Base-by-base conservation (phyloP, 2,329 filamentous ascomycete species). In the Pseudogymnoascus sp. region DNA sequence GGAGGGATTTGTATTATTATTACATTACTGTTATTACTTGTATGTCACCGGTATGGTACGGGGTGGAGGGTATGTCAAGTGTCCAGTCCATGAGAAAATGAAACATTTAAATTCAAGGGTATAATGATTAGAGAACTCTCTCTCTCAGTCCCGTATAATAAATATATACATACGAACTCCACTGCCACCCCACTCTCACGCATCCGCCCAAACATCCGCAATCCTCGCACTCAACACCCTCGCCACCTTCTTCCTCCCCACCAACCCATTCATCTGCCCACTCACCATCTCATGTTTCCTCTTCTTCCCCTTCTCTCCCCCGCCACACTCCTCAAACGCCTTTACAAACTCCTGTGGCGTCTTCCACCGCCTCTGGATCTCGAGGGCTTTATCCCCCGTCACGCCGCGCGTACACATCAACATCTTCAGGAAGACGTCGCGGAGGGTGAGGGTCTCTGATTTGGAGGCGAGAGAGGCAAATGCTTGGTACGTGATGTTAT, bases 401-500 rank as follows among this genome's bases (percentile, higher is more conserved):
- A 95, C 79, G 1, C 89, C 88, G 62, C 83, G 83, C 1, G 84
- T 90, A 66, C 88, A 91, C 89, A 95, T 92, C 58, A 95, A 80
- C 89, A 95, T 93, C 74, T 93, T 93, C 25, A 95, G 76, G 68
- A 85, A 93, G 0, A 93, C 74, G 68, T 95, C 90, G 62, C 88
- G 80, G 8, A 93, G 76, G 0, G 89, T 90, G 68, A 91, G 83
- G 63, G 83, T 83, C 61, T 90, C 88, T 0, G 88, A 90, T 73
- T 95, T 95, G 7, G 87, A 90, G 0, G 85, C 85, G 49, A 93
- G 75, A 0, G 85, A 86, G 0, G 87, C 84, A 71, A 93, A 93
- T 0, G 87, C 87, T 0, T 81, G 76, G 68, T 91, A 92, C 9
- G 82, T 90, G 64, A 91, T 82, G 69, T 87, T 81, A 70, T 85